Evolutionary conservation across 371 early-diverging fungal species (phyloP), one percentile per base, ranked within the genome.

Genomic region (Mycotypha africana): DNA sequence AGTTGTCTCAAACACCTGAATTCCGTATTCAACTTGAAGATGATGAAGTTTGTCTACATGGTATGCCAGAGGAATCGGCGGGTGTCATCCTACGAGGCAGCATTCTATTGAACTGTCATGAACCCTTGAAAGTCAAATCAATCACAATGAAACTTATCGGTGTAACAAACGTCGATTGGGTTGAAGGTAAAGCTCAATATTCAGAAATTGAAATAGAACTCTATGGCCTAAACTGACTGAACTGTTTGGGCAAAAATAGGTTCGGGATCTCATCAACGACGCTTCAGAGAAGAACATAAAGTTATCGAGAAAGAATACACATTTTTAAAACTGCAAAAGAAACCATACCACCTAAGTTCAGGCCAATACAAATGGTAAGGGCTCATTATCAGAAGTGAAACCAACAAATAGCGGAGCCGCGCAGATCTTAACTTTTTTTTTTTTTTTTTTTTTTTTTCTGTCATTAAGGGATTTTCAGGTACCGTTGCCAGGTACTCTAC

Each of bases 401-500:
- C n/a, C n/a, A n/a, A n/a, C n/a, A n/a, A n/a, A n/a, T n/a, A n/a
- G n/a, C n/a, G n/a, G n/a, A n/a, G n/a, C n/a, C n/a, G n/a, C n/a
- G n/a, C n/a, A n/a, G n/a, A n/a, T n/a, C n/a, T n/a, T n/a, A n/a
- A n/a, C n/a, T n/a, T n/a, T n/a, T n/a, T n/a, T n/a, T n/a, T n/a
- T n/a, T n/a, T n/a, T n/a, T n/a, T n/a, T n/a, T 4, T 16, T 20
- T 38, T 21, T 40, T 25, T 34, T 35, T 48, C 16, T 44, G 16
- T 34, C 11, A 34, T 6, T 40, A 15, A 65, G 65, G 65, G 54
- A 63, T 21, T 69, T 74, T 45, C 56, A 60, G 42, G 26, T 68
- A 23, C 57, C 60, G 6, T 28, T 74, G 19, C 68, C 70, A n/a
- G 60, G 67, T 17, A 37, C 60, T 44, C 32, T 68, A 21, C 75